Conservation (phyloP, 352 stramenopile genomes). For the Globisporangium apiculatum region DNA sequence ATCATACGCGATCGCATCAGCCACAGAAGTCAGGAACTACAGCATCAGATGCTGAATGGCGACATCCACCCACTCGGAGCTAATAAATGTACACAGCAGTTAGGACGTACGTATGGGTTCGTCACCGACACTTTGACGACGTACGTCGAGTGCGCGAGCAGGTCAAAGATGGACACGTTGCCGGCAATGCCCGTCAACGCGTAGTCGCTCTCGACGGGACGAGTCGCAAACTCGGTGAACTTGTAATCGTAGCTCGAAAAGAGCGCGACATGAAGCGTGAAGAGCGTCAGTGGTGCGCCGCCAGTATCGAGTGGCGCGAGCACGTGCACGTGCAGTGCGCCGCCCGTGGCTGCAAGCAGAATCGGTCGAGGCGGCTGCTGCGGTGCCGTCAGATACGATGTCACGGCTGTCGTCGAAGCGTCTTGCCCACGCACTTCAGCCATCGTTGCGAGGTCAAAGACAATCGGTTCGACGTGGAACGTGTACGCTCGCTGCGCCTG, state of each 20-base stretch:
- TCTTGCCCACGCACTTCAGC: not conserved
- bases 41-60: no score
- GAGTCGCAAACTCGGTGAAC: conserved; percentile 13
- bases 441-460: not conserved
- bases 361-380: conserved; percentile 15
- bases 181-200: conserved; percentile 9
- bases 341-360: conserved; percentile 34
- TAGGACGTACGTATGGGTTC: conserved; percentile 14
- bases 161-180: conserved; percentile 21
- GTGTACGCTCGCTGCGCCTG: conserved; percentile 16
- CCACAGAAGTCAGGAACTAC: not conserved
- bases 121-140: conserved; percentile 17
- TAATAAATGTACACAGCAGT: not conserved
- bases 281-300: conserved; percentile 18
- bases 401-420: conserved; percentile 8
- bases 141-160: conserved; percentile 31
- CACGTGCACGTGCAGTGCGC: conserved; percentile 29
- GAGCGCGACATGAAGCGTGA: conserved; percentile 25
- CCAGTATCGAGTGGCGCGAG: conserved; percentile 31
- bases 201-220: conserved; percentile 3
- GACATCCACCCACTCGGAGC: not conserved
- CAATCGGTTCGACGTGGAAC: conserved; percentile 20
- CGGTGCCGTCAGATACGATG: conserved; percentile 11
- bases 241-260: conserved; percentile 10
- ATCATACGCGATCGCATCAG: not conserved